phyloP scores from a whole-genome alignment of 768 basidiomycete species.

The Russula virescens region DNA sequence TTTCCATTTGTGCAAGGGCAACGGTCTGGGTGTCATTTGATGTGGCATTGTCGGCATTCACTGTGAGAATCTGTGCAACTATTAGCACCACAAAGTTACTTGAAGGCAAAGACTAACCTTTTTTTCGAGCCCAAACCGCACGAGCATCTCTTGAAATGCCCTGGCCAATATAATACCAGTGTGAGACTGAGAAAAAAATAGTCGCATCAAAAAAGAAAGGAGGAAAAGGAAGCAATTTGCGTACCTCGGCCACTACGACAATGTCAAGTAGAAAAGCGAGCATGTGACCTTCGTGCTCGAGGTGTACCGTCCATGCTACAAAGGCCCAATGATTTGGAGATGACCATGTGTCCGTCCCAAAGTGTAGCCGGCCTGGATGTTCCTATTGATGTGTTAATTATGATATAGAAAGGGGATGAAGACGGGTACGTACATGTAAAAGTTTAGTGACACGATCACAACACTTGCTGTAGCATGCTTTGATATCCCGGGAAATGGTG shows the following conservation, averaged over 20 bases:
- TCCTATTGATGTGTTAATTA: neutral
- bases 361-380: slow-evolving; percentile 5
- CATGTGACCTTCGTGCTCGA: slow-evolving; percentile 30
- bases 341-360: slow-evolving; percentile 36
- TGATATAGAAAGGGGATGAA: no score
- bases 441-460: no score
- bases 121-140: slow-evolving; percentile 28
- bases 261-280: slow-evolving; percentile 34
- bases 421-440: no score
- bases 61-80: slow-evolving; percentile 28
- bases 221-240: no score
- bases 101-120: slow-evolving; percentile 25
- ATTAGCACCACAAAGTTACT: neutral
- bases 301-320: slow-evolving; percentile 32
- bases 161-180: slow-evolving; percentile 29
- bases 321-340: slow-evolving; percentile 34
- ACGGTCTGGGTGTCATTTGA: no score
- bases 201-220: no score
- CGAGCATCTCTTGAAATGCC: slow-evolving; percentile 27
- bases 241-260: slow-evolving; percentile 31
- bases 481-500: no score
- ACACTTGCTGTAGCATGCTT: no score
- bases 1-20: slow-evolving; percentile 32
- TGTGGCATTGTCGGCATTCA: slow-evolving; percentile 39
- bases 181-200: slow-evolving; percentile 25